phyloP scores from a whole-genome alignment of 345 rosid species.

The Ailanthus altissimus region DNA sequence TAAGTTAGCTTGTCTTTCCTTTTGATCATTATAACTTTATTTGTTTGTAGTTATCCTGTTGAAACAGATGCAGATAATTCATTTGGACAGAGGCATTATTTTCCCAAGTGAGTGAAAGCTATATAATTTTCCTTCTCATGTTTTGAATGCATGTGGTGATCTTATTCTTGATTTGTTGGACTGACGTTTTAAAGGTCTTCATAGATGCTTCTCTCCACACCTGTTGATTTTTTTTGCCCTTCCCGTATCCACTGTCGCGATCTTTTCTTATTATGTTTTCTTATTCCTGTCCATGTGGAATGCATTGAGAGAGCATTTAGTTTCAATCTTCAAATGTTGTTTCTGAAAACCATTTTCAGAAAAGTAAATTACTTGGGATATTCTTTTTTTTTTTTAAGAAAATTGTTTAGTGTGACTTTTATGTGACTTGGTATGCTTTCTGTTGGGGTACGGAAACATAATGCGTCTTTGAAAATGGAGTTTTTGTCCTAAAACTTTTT shows the following conservation, averaged over 20 bases:
- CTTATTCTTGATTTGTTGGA: not conserved
- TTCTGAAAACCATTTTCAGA: not conserved
- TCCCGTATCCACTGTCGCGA: not conserved
- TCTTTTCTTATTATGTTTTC: not conserved
- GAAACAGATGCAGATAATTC: constrained; percentile 46
- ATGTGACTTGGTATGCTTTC: not conserved
- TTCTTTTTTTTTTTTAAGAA: not conserved
- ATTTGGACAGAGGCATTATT: constrained; percentile 47
- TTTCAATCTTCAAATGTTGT: not conserved
- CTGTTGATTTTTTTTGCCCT: not conserved
- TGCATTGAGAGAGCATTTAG: not conserved
- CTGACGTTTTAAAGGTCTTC: not conserved
- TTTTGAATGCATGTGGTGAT: constrained; percentile 1
- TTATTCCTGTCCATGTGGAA: not conserved
- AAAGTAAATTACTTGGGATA: not conserved
- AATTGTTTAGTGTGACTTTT: not conserved
- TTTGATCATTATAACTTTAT: constrained; percentile 20
- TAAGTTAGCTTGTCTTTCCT: constrained; percentile 7
- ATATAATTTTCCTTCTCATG: not conserved
- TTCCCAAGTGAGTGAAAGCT: constrained; percentile 65
- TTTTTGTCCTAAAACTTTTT: not conserved
- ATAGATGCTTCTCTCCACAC: not conserved
- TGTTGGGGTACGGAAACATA: not conserved
- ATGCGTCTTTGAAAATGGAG: not conserved
- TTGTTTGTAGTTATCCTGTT: constrained; percentile 46